Evolutionary conservation across 495 filamentous ascomycete species (phyloP), one percentile per base, ranked within the genome.

Genomic region (Barbatosphaeria neglecta): DNA sequence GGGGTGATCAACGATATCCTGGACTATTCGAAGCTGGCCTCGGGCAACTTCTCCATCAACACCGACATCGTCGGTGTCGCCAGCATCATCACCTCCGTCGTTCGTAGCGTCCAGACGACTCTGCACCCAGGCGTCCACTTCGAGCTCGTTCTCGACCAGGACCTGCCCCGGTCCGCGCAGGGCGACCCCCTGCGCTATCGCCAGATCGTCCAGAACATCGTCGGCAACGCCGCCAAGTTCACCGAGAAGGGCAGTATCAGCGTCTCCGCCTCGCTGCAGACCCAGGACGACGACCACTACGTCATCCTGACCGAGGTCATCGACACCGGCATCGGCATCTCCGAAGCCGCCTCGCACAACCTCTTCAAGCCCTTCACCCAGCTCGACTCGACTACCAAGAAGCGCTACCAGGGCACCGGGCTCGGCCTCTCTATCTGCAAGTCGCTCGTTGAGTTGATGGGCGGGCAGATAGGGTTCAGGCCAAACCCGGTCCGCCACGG

Each of bases 291-390:
- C 0, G 52, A 56, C 7, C 51, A 50, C 13, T 81, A 63, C 50
- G 57, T 52, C 1, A 58, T 82, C 13, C 57, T 71, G 17, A 77
- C 75, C 4, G 79, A 85, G 53, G 80, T 92, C 13, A 69, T 76
- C 50, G 86, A 92, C 53, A 87, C 81, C 9, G 86, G 86, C 8
- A 85, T 84, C 7, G 86, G 86, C 16, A 81, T 92, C 42, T 74
- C 81, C 0, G 67, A 76, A 6, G 49, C 70, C 37, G 67, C 80
- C 3, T 76, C 82, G 10, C 64, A 77, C 33, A 72, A 72, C 41
- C 76, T 92, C 13, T 92, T 90, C 62, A 83, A 86, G 44, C 87
- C 86, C 0, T 92, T 92, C 50, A 79, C 82, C 5, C 86, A 92
- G 63, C 84, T 84, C 2, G 85, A 92, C 53, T 55, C 82, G 7